Conservation (phyloP, 768 basidiomycete species). For the Mycena haematopus region DNA sequence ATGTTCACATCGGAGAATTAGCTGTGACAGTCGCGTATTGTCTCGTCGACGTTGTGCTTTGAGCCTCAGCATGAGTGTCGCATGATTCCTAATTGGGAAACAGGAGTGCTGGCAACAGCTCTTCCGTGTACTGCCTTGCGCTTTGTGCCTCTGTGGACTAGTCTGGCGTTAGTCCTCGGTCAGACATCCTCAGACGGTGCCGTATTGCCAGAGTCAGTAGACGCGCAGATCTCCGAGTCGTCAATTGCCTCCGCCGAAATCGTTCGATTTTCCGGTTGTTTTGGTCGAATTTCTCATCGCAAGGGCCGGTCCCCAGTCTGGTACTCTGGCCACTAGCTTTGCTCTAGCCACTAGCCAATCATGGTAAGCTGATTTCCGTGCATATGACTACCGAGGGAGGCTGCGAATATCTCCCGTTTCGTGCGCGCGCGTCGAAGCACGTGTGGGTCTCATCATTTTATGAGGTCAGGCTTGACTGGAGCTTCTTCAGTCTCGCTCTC, state of each 20-base stretch:
- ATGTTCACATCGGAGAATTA: too few species aligned
- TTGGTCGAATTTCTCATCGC: slow-evolving; percentile 8
- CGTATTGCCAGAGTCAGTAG: background rate
- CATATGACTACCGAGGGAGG: too few species aligned
- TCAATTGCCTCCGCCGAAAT: slow-evolving; percentile 10
- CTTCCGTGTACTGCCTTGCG: background rate
- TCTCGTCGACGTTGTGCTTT: too few species aligned
- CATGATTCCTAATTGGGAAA: background rate
- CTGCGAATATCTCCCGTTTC: background rate
- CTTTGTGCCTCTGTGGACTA: background rate
- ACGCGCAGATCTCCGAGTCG: background rate
- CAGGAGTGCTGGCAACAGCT: background rate
- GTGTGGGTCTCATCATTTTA: slow-evolving; percentile 26
- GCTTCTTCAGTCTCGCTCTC: slow-evolving; percentile 30
- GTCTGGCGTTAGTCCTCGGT: background rate
- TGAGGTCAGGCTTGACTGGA: slow-evolving; percentile 35
- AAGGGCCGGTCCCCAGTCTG: background rate
- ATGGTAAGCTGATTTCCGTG: slow-evolving; percentile 24
- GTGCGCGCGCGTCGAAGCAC: slow-evolving; percentile 11
- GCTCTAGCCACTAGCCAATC: background rate
- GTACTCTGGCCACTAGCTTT: too few species aligned
- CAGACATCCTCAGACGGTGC: background rate
- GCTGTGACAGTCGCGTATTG: too few species aligned
- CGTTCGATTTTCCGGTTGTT: slow-evolving; percentile 14
- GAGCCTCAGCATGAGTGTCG: too few species aligned